Percentiles rank a stretch among this genome's conserved stretches.
Conservation (phyloP, 2,329 filamentous ascomycete genomes). For the Mycosphaerelloides madeirae region DNA sequence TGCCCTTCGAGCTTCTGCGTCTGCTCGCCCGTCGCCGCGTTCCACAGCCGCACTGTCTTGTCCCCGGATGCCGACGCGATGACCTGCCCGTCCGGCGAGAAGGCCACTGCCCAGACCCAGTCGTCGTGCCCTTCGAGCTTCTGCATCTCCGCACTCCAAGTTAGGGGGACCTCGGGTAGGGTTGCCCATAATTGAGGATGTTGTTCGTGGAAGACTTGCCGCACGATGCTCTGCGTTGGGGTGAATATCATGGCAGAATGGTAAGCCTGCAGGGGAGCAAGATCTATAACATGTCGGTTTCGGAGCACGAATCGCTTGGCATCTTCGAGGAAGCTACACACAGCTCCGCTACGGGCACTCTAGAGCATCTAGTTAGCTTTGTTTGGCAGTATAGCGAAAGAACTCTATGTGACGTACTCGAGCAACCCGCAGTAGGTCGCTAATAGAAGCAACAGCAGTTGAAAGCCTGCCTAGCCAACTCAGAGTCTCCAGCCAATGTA, state of each 20-base stretch:
- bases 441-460: slow-evolving; percentile 10
- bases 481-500: slow-evolving; percentile 43
- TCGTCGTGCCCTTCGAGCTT: slow-evolving; percentile 23
- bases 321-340: slow-evolving; percentile 29
- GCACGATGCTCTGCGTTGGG: too few species aligned
- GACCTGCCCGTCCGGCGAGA: too few species aligned
- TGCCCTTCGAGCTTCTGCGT: too few species aligned
- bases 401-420: background rate
- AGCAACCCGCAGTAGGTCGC: background rate
- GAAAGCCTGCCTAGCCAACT: slow-evolving; percentile 31
- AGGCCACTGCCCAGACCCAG: too few species aligned
- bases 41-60: too few species aligned
- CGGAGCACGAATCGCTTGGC: slow-evolving; percentile 31
- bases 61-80: too few species aligned
- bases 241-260: too few species aligned
- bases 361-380: background rate
- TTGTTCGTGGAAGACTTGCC: slow-evolving; percentile 19
- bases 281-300: slow-evolving; percentile 27
- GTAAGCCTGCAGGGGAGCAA: too few species aligned
- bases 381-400: too few species aligned
- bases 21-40: too few species aligned
- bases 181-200: slow-evolving; percentile 17
- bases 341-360: background rate
- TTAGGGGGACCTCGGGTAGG: slow-evolving; percentile 4
- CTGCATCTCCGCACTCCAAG: slow-evolving; percentile 24